These are phyloP conservation scores for Heliosperma pusillum DNA, from an alignment of 148 eudicot species.

Conservation along the genomic window DNA sequence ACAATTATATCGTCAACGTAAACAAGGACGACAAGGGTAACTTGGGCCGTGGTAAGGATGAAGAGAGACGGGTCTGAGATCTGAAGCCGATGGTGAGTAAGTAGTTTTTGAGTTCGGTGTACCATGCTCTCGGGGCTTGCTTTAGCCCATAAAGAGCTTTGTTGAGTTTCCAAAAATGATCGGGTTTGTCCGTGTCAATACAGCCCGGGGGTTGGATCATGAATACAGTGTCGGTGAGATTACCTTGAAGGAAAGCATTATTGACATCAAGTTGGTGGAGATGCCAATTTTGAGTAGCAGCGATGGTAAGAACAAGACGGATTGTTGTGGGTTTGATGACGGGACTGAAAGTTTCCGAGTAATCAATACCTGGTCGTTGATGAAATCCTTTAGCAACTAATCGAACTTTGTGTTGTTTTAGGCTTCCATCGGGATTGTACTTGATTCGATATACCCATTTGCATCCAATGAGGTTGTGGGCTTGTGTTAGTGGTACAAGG, in stretches of 20 bases:
- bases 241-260: background rate
- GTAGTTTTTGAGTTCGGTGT: background rate
- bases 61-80: background rate
- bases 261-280: background rate
- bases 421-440: background rate
- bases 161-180: background rate
- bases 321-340: background rate
- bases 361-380: background rate
- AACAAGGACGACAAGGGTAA: background rate
- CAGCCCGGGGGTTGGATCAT: background rate
- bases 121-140: background rate
- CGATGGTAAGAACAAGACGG: background rate
- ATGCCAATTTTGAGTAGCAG: background rate
- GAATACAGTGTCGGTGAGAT: background rate
- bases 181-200: background rate
- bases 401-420: background rate
- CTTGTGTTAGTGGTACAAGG: background rate
- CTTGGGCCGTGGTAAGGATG: background rate
- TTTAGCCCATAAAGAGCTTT: background rate
- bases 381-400: background rate
- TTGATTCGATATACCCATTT: background rate
- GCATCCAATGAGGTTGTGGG: background rate
- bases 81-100: background rate
- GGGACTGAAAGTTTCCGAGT: background rate
- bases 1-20: background rate